phyloP scores from a whole-genome alignment of 257 asterid species.

The Capsicum baccatum region DNA sequence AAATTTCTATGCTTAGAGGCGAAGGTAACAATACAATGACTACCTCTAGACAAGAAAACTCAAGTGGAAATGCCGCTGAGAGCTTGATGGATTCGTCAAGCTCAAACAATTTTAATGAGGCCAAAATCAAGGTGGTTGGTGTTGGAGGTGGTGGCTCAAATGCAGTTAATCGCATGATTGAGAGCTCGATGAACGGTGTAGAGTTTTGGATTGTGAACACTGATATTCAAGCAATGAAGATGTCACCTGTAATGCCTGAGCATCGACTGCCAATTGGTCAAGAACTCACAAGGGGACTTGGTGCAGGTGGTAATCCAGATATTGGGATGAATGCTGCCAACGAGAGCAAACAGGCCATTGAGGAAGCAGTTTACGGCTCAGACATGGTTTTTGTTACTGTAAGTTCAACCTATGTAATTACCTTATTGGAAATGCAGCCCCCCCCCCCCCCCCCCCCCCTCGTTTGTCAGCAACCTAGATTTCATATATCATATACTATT shows the following conservation, averaged over 20 bases:
- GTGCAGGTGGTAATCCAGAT: constrained; percentile 98
- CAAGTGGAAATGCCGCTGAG: constrained; percentile 59
- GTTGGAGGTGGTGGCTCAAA: constrained; percentile 99
- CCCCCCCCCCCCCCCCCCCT: background rate
- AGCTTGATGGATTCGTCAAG: constrained; percentile 53
- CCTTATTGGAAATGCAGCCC: background rate
- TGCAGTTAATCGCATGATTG: constrained; percentile 98
- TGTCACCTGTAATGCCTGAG: constrained; percentile 76
- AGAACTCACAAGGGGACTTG: constrained; percentile 95
- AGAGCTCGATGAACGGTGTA: constrained; percentile 87
- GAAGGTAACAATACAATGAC: constrained; percentile 52
- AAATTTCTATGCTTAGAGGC: constrained; percentile 83
- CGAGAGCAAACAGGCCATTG: constrained; percentile 84
- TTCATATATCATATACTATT: background rate
- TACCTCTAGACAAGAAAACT: constrained; percentile 56
- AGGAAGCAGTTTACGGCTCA: constrained; percentile 67
- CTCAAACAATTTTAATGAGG: constrained; percentile 65
- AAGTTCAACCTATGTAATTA: constrained; percentile 31
- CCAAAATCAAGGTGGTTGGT: constrained; percentile 93
- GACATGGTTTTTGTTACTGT: constrained; percentile 67
- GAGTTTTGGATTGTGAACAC: constrained; percentile 98
- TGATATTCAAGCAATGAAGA: constrained; percentile 87
- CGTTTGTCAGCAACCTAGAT: constrained; percentile 8
- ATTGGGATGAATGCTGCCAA: constrained; percentile 92
- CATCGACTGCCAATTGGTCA: constrained; percentile 86